A percentile compares a stretch with the other conserved stretches of the same genome.
Evolutionary conservation across 2,329 filamentous ascomycete species (phyloP).

Genomic region (Mycosphaerella arachidis): DNA sequence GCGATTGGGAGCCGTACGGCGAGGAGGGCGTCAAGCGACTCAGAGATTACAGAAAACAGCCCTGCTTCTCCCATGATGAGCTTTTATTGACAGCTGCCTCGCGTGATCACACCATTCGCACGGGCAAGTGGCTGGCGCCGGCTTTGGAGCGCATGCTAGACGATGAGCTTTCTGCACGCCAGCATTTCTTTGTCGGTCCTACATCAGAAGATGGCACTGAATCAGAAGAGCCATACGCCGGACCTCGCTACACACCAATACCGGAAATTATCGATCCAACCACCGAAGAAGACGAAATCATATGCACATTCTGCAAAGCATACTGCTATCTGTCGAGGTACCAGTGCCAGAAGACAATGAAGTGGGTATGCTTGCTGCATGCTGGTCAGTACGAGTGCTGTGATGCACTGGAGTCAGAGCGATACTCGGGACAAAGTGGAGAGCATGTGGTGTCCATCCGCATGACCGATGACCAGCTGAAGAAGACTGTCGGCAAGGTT

Average conservation of each 20-base stretch:
- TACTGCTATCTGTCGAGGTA: constrained; percentile 90
- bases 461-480: constrained; percentile 67
- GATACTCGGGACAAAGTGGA: constrained; percentile 51
- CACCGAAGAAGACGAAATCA: constrained; percentile 85
- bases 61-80: constrained; percentile 97
- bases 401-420: constrained; percentile 59
- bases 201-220: constrained; percentile 41
- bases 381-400: constrained; percentile 79
- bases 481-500: constrained; percentile 66
- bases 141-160: constrained; percentile 74
- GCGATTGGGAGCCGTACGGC: constrained; percentile 91
- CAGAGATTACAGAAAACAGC: constrained; percentile 81
- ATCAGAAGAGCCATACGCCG: constrained; percentile 27
- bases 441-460: constrained; percentile 75
- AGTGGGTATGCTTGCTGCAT: constrained; percentile 76
- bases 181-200: constrained; percentile 59
- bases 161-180: constrained; percentile 66
- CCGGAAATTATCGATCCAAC: constrained; percentile 63
- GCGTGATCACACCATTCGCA: constrained; percentile 74
- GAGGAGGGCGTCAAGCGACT: constrained; percentile 80
- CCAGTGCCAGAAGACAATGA: constrained; percentile 75
- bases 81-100: constrained; percentile 85
- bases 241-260: constrained; percentile 42
- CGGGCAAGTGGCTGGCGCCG: constrained; percentile 89
- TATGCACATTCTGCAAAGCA: constrained; percentile 85